Evolutionary conservation across 768 basidiomycete species (phyloP).

Genomic region (Mycena kentingensis): DNA sequence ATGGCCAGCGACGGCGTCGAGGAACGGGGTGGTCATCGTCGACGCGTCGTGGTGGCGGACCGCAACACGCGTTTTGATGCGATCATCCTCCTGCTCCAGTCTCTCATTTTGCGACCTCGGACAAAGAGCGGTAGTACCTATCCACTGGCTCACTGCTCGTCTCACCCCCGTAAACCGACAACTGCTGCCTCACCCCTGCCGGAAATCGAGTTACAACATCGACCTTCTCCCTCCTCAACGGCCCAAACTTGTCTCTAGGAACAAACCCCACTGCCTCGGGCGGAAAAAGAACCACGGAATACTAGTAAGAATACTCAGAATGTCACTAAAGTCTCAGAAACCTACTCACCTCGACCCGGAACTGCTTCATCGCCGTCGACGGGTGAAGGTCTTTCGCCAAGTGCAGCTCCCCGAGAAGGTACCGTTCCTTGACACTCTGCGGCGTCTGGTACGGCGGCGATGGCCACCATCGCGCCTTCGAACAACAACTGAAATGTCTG

Average conservation of each 20-base stretch:
- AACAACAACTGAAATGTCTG: not conserved
- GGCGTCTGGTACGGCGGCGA: not conserved
- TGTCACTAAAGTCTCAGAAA: not conserved
- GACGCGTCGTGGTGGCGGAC: not conserved
- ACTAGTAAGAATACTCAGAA: not conserved
- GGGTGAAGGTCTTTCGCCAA: constrained; percentile 14
- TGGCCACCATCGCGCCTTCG: constrained; percentile 16
- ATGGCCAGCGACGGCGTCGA: constrained; percentile 7
- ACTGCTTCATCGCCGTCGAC: constrained; percentile 3
- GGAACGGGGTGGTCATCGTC: constrained; percentile 2
- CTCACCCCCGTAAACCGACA: not conserved
- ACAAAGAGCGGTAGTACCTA: not conserved
- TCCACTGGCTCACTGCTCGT: not conserved
- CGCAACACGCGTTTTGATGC: too few species aligned
- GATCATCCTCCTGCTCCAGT: too few species aligned
- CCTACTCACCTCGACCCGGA: constrained; percentile 9
- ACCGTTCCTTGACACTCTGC: not conserved
- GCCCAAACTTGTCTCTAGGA: not conserved
- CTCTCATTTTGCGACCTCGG: not conserved
- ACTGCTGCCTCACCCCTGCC: constrained; percentile 5
- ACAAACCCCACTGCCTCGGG: constrained; percentile 7
- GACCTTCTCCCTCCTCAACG: constrained; percentile 11
- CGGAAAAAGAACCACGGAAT: constrained; percentile 12
- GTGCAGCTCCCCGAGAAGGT: constrained; percentile 14
- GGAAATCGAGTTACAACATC: constrained; percentile 15